Conservation (phyloP, 1,284 basidiomycete genomes). For the Naganishia cerealis region DNA sequence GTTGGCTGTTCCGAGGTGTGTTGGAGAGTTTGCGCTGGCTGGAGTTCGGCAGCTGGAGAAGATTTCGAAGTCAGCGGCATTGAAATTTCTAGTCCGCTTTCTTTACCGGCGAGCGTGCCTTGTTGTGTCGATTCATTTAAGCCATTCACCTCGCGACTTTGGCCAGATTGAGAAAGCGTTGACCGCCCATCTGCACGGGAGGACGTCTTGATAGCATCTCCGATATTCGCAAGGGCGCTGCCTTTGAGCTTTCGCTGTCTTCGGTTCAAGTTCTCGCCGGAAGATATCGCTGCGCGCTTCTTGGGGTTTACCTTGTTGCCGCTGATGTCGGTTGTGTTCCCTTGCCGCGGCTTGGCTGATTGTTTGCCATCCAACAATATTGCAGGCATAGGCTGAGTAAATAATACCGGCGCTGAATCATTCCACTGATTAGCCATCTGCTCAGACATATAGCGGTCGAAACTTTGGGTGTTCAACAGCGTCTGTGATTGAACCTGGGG, state of each 20-base stretch:
- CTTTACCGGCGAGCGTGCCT: too few species aligned
- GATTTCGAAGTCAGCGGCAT: not conserved
- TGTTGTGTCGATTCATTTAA: too few species aligned
- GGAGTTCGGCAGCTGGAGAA: not conserved
- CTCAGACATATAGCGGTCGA: too few species aligned
- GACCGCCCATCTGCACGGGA: not conserved
- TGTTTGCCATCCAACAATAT: too few species aligned
- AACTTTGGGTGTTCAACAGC: too few species aligned
- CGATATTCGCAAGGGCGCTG: not conserved
- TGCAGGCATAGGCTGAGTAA: too few species aligned
- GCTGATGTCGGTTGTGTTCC: not conserved
- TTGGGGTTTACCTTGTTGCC: not conserved
- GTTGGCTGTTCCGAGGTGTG: not conserved
- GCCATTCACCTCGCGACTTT: too few species aligned
- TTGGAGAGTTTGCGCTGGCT: not conserved
- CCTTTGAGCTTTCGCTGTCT: not conserved
- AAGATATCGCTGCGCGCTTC: not conserved
- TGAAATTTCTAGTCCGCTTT: not conserved
- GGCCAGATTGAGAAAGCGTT: not conserved
- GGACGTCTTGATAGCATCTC: too few species aligned
- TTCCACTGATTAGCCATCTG: too few species aligned
- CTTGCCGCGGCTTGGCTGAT: not conserved
- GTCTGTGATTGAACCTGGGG: too few species aligned
- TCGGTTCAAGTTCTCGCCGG: not conserved
- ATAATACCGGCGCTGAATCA: too few species aligned